Evolutionary conservation across 352 stramenopile species (phyloP).

Genomic region (Phytopythium vexans): DNA sequence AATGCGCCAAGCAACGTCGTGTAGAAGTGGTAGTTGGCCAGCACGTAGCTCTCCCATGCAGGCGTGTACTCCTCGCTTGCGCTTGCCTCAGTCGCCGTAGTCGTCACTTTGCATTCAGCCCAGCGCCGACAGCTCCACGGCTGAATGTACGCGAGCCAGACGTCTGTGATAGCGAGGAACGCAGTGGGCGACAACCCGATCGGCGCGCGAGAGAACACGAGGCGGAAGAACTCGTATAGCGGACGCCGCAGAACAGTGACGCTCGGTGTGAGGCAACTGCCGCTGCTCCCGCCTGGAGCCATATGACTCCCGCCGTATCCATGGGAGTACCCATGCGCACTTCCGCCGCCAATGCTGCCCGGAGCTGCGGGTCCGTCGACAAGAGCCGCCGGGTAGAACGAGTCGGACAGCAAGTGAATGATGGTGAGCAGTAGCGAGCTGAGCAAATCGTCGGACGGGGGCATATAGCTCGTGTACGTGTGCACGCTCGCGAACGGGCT

Average conservation of each 20-base stretch:
- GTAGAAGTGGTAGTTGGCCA: conserved; percentile 90
- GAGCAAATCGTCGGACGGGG: conserved; percentile 78
- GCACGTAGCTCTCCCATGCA: conserved; percentile 72
- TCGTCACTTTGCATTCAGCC: conserved; percentile 30
- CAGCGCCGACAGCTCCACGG: conserved; percentile 78
- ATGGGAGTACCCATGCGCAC: background rate
- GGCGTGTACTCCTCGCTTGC: conserved; percentile 38
- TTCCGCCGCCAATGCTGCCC: conserved; percentile 12
- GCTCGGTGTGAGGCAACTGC: conserved; percentile 70
- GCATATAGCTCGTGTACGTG: conserved; percentile 83
- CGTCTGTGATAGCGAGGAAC: conserved; percentile 78
- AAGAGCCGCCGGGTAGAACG: conserved; percentile 65
- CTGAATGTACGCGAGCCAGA: conserved; percentile 86
- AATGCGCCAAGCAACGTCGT: conserved; percentile 77
- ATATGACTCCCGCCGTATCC: conserved; percentile 9
- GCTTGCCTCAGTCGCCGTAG: conserved; percentile 5
- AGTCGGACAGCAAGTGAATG: conserved; percentile 79
- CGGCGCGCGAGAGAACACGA: conserved; percentile 79
- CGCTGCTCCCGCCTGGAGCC: conserved; percentile 15
- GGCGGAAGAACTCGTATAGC: conserved; percentile 79
- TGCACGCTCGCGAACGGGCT: conserved; percentile 75
- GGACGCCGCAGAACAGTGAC: conserved; percentile 67
- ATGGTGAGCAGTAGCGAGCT: conserved; percentile 79
- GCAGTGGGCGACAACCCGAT: conserved; percentile 77
- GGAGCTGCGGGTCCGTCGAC: conserved; percentile 20